A percentile compares a stretch with the other conserved stretches of the same genome.
Evolutionary conservation across 306 rosid genomes (phyloP).

Genomic region (Glycine tomentella): DNA sequence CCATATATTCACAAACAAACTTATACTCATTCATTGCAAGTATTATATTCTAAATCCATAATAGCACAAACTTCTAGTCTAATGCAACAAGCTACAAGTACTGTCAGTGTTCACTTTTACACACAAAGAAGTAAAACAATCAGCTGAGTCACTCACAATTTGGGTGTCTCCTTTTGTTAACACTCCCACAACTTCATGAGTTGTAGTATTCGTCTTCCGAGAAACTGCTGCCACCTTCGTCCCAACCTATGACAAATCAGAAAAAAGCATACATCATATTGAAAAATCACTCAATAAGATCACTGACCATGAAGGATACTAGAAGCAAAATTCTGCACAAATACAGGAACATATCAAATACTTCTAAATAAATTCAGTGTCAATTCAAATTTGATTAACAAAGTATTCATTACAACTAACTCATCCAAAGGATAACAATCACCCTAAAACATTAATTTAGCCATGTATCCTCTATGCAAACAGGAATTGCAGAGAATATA

Average conservation of each 20-base stretch:
- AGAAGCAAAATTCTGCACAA: conserved; percentile 35
- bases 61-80: background rate
- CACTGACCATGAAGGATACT: background rate
- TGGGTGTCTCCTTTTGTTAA: conserved; percentile 89
- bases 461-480: background rate
- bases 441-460: background rate
- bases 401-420: background rate
- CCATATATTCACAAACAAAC: conserved; percentile 11
- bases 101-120: conserved; percentile 4
- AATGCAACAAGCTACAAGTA: background rate
- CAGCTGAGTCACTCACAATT: conserved; percentile 66
- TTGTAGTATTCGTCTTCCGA: conserved; percentile 94
- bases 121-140: conserved; percentile 11
- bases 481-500: background rate
- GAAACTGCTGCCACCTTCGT: conserved; percentile 98
- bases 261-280: conserved; percentile 10
- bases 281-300: background rate
- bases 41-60: conserved; percentile 12
- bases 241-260: conserved; percentile 71
- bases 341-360: background rate
- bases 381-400: background rate
- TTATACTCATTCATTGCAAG: background rate
- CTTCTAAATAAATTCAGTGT: background rate
- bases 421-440: background rate
- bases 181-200: conserved; percentile 92